phyloP scores from a whole-genome alignment of 257 asterid genomes.

The Solanum gracilifrons region DNA sequence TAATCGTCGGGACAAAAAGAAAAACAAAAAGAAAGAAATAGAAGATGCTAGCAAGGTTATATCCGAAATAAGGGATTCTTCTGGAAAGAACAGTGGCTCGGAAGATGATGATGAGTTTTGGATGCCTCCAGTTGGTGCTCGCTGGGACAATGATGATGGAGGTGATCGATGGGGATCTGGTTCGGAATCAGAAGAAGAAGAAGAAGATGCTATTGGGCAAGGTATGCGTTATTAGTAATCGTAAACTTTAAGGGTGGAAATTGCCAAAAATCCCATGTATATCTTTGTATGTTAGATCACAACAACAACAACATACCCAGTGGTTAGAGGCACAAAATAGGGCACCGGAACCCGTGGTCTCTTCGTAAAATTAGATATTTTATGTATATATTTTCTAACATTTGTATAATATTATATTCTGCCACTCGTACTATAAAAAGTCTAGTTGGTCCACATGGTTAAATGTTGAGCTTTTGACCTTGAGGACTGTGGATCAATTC shows the following conservation, averaged over 20 bases:
- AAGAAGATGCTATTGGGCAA: constrained; percentile 35
- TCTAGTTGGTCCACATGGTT: not conserved
- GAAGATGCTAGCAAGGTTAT: constrained; percentile 28
- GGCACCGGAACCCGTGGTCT: not conserved
- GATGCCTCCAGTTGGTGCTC: constrained; percentile 86
- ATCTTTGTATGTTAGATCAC: not conserved
- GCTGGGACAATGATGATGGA: constrained; percentile 94
- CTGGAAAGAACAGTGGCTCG: constrained; percentile 31
- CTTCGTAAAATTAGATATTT: not conserved
- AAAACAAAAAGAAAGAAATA: constrained; percentile 26
- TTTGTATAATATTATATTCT: not conserved
- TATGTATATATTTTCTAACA: not conserved
- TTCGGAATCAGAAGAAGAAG: constrained; percentile 47
- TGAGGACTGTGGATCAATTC: not conserved
- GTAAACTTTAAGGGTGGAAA: not conserved
- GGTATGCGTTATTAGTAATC: constrained; percentile 21
- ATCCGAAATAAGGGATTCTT: constrained; percentile 40
- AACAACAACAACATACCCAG: not conserved
- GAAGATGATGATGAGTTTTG: constrained; percentile 65
- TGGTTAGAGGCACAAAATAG: not conserved
- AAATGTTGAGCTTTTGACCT: not conserved
- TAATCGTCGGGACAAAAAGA: constrained; percentile 14
- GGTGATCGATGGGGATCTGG: constrained; percentile 77
- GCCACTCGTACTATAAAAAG: not conserved
- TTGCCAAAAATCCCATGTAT: not conserved